Conservation (phyloP, 169 alveolate species). For the Miamiensis avidus region DNA sequence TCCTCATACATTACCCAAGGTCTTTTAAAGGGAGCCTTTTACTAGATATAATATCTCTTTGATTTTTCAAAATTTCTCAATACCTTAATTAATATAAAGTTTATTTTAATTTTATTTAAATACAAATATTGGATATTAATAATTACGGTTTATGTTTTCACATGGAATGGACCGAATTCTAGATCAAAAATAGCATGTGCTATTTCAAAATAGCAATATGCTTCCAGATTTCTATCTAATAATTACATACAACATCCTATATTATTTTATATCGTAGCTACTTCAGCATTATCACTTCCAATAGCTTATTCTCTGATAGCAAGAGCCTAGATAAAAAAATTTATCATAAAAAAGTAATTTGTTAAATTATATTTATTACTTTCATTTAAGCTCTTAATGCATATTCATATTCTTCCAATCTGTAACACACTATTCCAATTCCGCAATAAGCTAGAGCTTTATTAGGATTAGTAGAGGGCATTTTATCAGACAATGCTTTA, state of each 20-base stretch:
- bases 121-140: not conserved
- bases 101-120: no score
- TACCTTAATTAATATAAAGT: no score
- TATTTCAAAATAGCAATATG: conserved; percentile 78
- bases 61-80: conserved; percentile 31
- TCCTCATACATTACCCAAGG: conserved; percentile 41
- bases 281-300: conserved; percentile 89
- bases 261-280: conserved; percentile 86
- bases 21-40: conserved; percentile 25
- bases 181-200: conserved; percentile 78
- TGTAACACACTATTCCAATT: conserved; percentile 71
- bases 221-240: conserved; percentile 80
- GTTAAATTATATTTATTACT: conserved; percentile 27
- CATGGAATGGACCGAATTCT: conserved; percentile 75
- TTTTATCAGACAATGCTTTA: conserved; percentile 52
- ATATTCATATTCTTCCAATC: conserved; percentile 82
- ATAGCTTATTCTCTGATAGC: conserved; percentile 79
- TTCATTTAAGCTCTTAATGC: conserved; percentile 68
- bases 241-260: conserved; percentile 81
- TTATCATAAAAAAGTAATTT: not conserved
- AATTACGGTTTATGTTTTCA: conserved; percentile 72
- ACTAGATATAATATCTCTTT: conserved; percentile 15
- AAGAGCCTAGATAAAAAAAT: conserved; percentile 41
- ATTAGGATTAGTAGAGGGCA: conserved; percentile 77
- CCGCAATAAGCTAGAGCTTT: conserved; percentile 83